Percentiles rank a stretch among this genome's conserved stretches.
Evolutionary conservation across 2,329 filamentous ascomycete genomes (phyloP).

Genomic region (Fusarium vanettenii): DNA sequence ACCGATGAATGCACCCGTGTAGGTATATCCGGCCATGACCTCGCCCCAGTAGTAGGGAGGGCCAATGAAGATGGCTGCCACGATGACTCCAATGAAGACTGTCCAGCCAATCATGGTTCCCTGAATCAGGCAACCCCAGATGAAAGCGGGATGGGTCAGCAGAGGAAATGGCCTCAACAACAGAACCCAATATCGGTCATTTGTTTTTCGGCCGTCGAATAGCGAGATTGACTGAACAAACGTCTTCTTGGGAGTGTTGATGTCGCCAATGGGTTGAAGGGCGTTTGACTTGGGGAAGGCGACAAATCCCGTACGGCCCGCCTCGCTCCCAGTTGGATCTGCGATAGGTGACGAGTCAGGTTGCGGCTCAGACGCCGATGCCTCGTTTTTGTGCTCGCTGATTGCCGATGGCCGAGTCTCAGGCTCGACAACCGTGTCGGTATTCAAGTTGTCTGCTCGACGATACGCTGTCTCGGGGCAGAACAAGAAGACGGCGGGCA

Average conservation of each 20-base stretch:
- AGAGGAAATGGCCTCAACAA: constrained; percentile 82
- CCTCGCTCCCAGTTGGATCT: not conserved
- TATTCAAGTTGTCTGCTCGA: constrained; percentile 75
- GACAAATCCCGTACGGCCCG: constrained; percentile 40
- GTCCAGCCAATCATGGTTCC: constrained; percentile 96
- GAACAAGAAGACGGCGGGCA: constrained; percentile 80
- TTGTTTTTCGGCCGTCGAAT: constrained; percentile 85
- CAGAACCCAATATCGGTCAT: constrained; percentile 76
- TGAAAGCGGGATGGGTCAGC: constrained; percentile 84
- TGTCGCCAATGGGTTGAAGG: constrained; percentile 50
- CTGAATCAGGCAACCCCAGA: constrained; percentile 85
- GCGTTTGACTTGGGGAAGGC: constrained; percentile 47
- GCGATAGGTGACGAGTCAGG: constrained; percentile 3
- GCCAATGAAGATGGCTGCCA: constrained; percentile 84
- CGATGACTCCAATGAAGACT: constrained; percentile 86
- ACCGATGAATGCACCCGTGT: constrained; percentile 87
- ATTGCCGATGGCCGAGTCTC: constrained; percentile 38
- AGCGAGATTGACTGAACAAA: constrained; percentile 71
- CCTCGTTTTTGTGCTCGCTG: constrained; percentile 20
- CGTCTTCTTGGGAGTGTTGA: constrained; percentile 62
- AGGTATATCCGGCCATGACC: constrained; percentile 85
- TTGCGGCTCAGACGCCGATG: constrained; percentile 10
- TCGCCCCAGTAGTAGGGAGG: constrained; percentile 86
- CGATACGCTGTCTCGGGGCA: constrained; percentile 87
- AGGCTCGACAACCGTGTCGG: constrained; percentile 64